These are phyloP conservation scores for Triangularia verruculosa DNA, from an alignment of 2,329 filamentous ascomycete genomes.

Conservation along the genomic window DNA sequence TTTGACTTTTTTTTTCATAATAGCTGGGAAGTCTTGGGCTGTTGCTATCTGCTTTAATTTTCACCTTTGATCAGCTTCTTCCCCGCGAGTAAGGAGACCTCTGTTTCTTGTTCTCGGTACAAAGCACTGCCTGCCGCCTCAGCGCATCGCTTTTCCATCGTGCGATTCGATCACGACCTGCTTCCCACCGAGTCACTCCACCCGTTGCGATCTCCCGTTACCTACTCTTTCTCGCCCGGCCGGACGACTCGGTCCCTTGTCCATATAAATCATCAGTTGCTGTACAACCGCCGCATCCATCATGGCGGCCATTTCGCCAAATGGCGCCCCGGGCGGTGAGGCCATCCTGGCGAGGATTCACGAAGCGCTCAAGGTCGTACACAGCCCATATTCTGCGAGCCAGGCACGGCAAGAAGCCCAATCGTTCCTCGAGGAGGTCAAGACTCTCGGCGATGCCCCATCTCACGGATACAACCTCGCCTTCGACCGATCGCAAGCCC, in stretches of 20 bases:
- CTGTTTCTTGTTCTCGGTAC: not conserved
- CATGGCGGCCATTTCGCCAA: conserved; percentile 16
- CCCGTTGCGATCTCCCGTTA: not conserved
- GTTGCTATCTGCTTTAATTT: not conserved
- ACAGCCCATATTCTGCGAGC: conserved; percentile 78
- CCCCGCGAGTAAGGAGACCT: not conserved
- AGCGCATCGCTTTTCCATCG: not conserved
- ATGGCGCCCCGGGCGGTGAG: conserved; percentile 20
- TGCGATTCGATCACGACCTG: not conserved
- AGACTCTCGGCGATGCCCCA: conserved; percentile 73
- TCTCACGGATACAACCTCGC: conserved; percentile 83
- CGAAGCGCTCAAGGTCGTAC: conserved; percentile 82
- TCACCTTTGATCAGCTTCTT: not conserved
- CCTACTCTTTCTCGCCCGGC: not conserved
- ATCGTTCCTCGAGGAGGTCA: conserved; percentile 80
- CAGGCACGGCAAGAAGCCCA: conserved; percentile 79
- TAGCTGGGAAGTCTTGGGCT: not conserved
- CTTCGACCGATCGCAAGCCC: conserved; percentile 68
- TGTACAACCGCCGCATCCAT: not conserved
- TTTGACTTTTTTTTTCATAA: not conserved
- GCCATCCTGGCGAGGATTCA: conserved; percentile 65
- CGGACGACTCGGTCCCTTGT: not conserved
- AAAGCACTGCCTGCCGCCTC: not conserved
- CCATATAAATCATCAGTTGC: not conserved
- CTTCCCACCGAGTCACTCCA: not conserved